Evolutionary conservation across 257 asterid species (phyloP).

Genomic region (Petunia secreta): DNA sequence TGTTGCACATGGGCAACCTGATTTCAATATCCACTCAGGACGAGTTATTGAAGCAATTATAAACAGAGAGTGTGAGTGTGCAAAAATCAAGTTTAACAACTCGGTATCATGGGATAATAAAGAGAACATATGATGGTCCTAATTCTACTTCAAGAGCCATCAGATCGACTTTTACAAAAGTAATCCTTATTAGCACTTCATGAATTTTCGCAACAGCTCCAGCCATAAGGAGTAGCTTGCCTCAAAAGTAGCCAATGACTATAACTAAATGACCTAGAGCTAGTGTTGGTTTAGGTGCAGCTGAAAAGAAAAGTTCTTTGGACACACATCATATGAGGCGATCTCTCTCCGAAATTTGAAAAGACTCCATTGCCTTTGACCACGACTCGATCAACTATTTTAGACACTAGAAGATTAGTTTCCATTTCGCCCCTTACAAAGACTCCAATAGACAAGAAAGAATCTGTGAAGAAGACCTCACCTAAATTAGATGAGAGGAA

Average conservation of each 20-base stretch:
- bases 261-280: conserved; percentile 45
- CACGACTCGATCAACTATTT: conserved; percentile 31
- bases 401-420: conserved; percentile 51
- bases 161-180: conserved; percentile 37
- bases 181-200: conserved; percentile 52
- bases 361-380: conserved; percentile 56
- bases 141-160: conserved; percentile 40
- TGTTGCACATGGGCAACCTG: too few relatives aligned
- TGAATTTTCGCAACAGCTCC: conserved; percentile 44
- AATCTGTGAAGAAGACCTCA: conserved; percentile 34
- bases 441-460: conserved; percentile 27
- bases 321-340: conserved; percentile 67
- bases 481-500: too few relatives aligned
- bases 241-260: conserved; percentile 62
- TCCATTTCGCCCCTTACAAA: conserved; percentile 64
- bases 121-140: conserved; percentile 34
- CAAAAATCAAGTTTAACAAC: conserved; percentile 34
- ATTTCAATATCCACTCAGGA: neutral
- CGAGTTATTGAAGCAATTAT: conserved; percentile 40
- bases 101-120: neutral
- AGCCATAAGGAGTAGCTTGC: conserved; percentile 68
- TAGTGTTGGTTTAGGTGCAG: conserved; percentile 6
- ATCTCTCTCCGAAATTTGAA: conserved; percentile 73
- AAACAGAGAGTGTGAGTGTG: conserved; percentile 39
- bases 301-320: conserved; percentile 52